A percentile compares a stretch with the other conserved stretches of the same genome.
Evolutionary conservation across 148 eudicot genomes (phyloP).

Genomic region (Chenopodium formosanum): DNA sequence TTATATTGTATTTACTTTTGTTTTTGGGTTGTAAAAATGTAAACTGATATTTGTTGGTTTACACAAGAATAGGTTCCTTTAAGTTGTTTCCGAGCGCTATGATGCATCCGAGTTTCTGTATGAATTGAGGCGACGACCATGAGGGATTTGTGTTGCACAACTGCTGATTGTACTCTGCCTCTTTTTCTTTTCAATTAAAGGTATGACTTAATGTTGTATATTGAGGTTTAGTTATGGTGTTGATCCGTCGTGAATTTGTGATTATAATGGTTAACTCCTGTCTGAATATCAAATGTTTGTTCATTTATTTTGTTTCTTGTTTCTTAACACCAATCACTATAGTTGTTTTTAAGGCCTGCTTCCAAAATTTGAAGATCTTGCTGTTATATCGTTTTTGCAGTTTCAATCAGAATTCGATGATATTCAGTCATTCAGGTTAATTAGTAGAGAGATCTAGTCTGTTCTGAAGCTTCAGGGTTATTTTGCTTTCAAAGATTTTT

Average conservation of each 20-base stretch:
- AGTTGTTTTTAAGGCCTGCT: neutral
- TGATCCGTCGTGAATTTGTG: neutral
- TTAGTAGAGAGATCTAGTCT: conserved; percentile 16
- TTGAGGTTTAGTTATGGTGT: neutral
- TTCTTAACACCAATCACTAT: neutral
- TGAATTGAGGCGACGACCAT: conserved; percentile 7
- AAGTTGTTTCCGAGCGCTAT: conserved; percentile 5
- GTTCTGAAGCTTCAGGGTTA: conserved; percentile 3
- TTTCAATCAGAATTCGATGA: neutral
- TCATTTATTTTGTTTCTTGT: conserved; percentile 2
- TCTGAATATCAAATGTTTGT: neutral
- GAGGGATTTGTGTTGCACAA: conserved; percentile 16
- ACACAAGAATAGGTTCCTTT: neutral
- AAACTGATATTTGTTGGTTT: too few relatives aligned
- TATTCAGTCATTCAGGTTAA: neutral
- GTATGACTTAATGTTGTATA: conserved; percentile 5
- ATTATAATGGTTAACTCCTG: neutral
- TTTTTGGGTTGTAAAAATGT: neutral
- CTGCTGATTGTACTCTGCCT: conserved; percentile 6
- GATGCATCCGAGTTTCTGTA: conserved; percentile 5
- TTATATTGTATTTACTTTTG: conserved; percentile 1
- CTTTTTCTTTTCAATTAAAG: conserved; percentile 16
- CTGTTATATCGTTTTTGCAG: neutral
- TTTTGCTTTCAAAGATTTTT: conserved; percentile 5
- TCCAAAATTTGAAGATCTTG: conserved; percentile 1